phyloP scores from a whole-genome alignment of 1,284 basidiomycete genomes.

The Ustilago curta region DNA sequence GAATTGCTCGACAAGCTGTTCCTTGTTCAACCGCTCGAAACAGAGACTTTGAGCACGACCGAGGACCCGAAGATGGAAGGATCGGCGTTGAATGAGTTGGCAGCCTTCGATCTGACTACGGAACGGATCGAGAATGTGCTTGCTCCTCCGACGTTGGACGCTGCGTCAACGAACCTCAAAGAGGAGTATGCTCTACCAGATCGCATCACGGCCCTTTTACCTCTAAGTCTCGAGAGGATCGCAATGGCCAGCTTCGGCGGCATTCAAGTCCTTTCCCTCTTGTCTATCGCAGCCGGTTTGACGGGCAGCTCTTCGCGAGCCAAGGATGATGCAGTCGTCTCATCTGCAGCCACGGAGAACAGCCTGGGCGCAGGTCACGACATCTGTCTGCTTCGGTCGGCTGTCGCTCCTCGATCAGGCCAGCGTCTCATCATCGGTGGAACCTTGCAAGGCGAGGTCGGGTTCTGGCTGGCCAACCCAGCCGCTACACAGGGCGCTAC shows the following conservation, averaged over 20 bases:
- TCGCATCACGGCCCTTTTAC: conserved; percentile 31
- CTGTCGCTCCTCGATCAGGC: conserved; percentile 38
- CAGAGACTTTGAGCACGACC: background rate
- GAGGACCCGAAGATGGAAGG: background rate
- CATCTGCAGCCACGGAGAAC: background rate
- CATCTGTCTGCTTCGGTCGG: conserved; percentile 42
- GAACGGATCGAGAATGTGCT: conserved; percentile 20
- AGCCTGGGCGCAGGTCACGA: conserved; percentile 23
- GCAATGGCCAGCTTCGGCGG: conserved; percentile 30
- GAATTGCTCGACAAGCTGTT: conserved; percentile 28
- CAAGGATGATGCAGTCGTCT: background rate
- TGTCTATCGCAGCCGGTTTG: conserved; percentile 12
- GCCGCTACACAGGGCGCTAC: background rate
- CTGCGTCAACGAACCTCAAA: background rate
- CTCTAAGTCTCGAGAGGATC: conserved; percentile 46
- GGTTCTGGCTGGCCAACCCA: conserved; percentile 67
- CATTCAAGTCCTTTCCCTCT: conserved; percentile 17
- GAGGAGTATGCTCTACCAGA: background rate
- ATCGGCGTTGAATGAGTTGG: conserved; percentile 9
- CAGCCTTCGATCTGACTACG: conserved; percentile 16
- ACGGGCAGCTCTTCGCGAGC: background rate
- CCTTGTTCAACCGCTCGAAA: conserved; percentile 12
- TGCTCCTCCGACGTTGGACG: background rate
- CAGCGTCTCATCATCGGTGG: conserved; percentile 50
- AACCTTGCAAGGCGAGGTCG: conserved; percentile 56